Evolutionary conservation across 2,329 filamentous ascomycete genomes (phyloP).

Genomic region (Aspergillus nomiae): DNA sequence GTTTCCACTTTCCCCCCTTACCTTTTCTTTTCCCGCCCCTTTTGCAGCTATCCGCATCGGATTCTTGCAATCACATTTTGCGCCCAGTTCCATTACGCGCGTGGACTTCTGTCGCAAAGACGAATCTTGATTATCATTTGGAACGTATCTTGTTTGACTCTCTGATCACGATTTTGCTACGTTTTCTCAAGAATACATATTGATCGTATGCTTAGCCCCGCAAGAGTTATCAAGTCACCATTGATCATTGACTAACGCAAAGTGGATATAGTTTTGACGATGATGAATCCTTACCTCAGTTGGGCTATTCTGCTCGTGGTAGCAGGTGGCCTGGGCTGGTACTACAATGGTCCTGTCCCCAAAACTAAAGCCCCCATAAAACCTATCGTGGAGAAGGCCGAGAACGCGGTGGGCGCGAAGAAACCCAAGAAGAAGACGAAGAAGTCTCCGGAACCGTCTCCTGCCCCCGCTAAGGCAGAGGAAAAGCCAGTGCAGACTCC

Average conservation of each 20-base stretch:
- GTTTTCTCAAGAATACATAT: conserved; percentile 9
- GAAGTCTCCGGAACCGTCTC: conserved; percentile 31
- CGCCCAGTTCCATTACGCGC: background rate
- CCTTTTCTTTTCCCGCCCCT: background rate
- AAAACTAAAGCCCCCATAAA: conserved; percentile 36
- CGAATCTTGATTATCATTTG: background rate
- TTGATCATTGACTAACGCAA: conserved; percentile 7
- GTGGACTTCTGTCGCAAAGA: conserved; percentile 3
- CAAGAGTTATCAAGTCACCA: background rate
- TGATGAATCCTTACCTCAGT: conserved; percentile 48
- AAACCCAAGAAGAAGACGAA: conserved; percentile 46
- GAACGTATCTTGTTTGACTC: background rate
- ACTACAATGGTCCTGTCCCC: conserved; percentile 40
- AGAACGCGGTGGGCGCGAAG: conserved; percentile 35
- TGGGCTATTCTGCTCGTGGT: conserved; percentile 48
- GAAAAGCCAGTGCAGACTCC: conserved; percentile 34
- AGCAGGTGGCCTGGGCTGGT: conserved; percentile 44
- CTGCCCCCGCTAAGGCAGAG: conserved; percentile 32
- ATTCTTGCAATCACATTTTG: background rate
- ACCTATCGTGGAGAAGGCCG: conserved; percentile 36
- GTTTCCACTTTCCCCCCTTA: background rate
- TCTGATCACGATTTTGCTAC: conserved; percentile 15
- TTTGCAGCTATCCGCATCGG: background rate
- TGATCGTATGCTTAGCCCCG: conserved; percentile 9
- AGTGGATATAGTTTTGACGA: conserved; percentile 23